Conservation (phyloP, 1,284 basidiomycete species). For the Cystobasidium slooffiae region DNA sequence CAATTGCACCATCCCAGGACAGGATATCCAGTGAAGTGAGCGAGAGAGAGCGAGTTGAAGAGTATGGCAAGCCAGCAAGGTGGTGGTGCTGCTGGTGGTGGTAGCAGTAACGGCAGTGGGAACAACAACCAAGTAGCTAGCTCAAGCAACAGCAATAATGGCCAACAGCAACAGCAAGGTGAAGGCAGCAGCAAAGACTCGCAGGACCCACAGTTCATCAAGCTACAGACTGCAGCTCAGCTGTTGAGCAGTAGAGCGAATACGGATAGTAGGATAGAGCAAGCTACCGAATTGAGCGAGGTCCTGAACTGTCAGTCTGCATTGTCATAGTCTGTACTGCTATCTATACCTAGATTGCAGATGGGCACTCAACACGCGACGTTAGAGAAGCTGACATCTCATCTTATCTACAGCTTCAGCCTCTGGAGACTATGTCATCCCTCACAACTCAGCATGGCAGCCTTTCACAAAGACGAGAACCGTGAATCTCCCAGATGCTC, state of each 20-base stretch:
- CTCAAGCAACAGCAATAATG: neutral
- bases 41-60: neutral
- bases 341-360: neutral
- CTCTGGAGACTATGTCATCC: constrained; percentile 66
- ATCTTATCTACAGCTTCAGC: constrained; percentile 16
- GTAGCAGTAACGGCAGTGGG: constrained; percentile 10
- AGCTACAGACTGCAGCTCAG: constrained; percentile 24
- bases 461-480: constrained; percentile 79
- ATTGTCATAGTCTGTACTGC: neutral
- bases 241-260: constrained; percentile 31
- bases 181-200: neutral
- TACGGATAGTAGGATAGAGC: constrained; percentile 31
- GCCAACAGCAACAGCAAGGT: neutral
- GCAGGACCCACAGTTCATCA: constrained; percentile 27
- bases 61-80: constrained; percentile 15
- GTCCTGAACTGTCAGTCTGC: constrained; percentile 41
- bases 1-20: too few relatives aligned
- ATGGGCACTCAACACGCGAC: neutral
- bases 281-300: constrained; percentile 32
- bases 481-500: constrained; percentile 75
- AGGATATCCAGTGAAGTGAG: too few relatives aligned
- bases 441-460: constrained; percentile 74
- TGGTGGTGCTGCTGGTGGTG: neutral
- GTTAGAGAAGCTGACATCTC: neutral
- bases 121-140: constrained; percentile 32